A percentile compares a stretch with the other conserved stretches of the same genome.
phyloP scores from a whole-genome alignment of 164 flowering plant genomes.

The Stephania japonica region DNA sequence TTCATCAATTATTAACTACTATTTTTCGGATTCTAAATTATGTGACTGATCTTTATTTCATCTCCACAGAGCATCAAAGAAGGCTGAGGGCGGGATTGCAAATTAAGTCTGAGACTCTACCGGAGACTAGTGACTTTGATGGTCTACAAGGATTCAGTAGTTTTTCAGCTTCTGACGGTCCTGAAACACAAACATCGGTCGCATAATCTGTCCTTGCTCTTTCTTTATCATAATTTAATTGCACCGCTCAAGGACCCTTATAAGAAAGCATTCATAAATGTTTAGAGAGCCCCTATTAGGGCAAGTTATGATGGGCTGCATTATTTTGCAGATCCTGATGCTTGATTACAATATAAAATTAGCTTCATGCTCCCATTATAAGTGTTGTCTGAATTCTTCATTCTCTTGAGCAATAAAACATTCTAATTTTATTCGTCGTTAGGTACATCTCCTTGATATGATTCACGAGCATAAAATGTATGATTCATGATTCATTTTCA shows the following conservation, averaged over 20 bases:
- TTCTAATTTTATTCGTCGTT: too few species aligned
- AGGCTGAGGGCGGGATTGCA: slow-evolving; percentile 30
- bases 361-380: not conserved
- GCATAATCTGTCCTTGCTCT: slow-evolving; percentile 21
- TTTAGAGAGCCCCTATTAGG: slow-evolving; percentile 35
- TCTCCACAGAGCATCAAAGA: slow-evolving; percentile 47
- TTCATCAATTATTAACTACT: not conserved
- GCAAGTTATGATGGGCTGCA: slow-evolving; percentile 11
- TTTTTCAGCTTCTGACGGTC: slow-evolving; percentile 50
- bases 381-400: not conserved
- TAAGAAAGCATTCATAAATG: slow-evolving; percentile 14
- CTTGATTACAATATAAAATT: not conserved
- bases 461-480: too few species aligned
- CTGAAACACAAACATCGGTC: slow-evolving; percentile 27
- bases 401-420: not conserved
- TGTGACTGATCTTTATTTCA: not conserved
- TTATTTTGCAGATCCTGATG: slow-evolving; percentile 5
- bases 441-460: too few species aligned
- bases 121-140: slow-evolving; percentile 33
- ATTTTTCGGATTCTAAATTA: not conserved
- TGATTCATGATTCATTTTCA: too few species aligned
- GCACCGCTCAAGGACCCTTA: slow-evolving; percentile 9
- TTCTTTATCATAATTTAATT: not conserved
- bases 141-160: slow-evolving; percentile 31
- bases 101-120: slow-evolving; percentile 28